Percentiles rank a stretch among this genome's conserved stretches.
These are phyloP conservation scores for Elymus sibiricus DNA, from an alignment of 176 grass and related monocot species.

Conservation along the genomic window DNA sequence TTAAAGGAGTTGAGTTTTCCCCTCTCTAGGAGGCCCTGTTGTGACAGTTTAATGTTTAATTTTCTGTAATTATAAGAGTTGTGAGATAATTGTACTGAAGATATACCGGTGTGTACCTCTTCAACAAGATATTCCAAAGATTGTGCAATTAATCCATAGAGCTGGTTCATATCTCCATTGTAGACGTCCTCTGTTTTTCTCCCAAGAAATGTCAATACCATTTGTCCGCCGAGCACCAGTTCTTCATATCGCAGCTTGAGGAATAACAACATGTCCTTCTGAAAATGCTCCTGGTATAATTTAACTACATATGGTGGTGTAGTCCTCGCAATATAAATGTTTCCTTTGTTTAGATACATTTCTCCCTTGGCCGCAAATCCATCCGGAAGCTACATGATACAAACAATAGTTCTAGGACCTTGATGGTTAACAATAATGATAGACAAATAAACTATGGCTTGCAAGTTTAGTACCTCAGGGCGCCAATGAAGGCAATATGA, in stretches of 20 bases:
- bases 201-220: slow-evolving; percentile 33
- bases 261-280: slow-evolving; percentile 15
- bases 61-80: neutral
- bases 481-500: slow-evolving; percentile 32
- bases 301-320: slow-evolving; percentile 10
- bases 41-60: neutral
- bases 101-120: neutral
- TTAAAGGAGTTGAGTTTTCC: slow-evolving; percentile 39
- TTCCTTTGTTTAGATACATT: neutral
- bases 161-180: neutral
- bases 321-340: slow-evolving; percentile 26
- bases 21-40: slow-evolving; percentile 31
- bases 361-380: neutral
- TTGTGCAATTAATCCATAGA: slow-evolving; percentile 7
- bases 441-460: neutral
- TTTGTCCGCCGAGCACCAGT: slow-evolving; percentile 13
- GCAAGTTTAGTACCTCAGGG: slow-evolving; percentile 9
- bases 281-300: slow-evolving; percentile 37
- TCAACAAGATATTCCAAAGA: neutral
- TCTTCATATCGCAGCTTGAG: slow-evolving; percentile 27
- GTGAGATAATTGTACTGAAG: neutral
- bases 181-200: slow-evolving; percentile 20
- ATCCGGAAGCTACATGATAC: neutral
- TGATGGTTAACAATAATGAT: neutral
- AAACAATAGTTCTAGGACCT: neutral